phyloP scores from a whole-genome alignment of 2,329 filamentous ascomycete species.

The Sclerotinia spermophila region DNA sequence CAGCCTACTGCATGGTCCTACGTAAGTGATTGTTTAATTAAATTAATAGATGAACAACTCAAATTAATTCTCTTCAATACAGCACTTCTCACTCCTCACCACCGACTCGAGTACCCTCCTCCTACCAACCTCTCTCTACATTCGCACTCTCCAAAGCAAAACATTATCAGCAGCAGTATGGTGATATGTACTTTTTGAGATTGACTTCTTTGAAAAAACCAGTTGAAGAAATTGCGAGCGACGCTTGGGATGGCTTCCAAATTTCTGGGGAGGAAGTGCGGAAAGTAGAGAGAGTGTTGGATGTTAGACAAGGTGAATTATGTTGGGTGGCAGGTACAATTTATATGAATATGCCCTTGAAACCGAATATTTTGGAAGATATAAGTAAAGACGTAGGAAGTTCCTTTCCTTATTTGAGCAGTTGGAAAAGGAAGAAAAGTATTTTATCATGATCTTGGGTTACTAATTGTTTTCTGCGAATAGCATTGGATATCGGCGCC shows the following conservation, averaged over 20 bases:
- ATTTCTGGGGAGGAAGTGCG: constrained; percentile 73
- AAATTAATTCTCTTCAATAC: background rate
- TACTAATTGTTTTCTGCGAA: background rate
- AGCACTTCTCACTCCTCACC: constrained; percentile 8
- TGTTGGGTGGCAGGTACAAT: constrained; percentile 95
- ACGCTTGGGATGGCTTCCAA: constrained; percentile 74
- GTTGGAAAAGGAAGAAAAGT: background rate
- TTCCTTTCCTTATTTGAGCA: background rate
- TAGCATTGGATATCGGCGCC: constrained; percentile 88
- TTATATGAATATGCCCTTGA: constrained; percentile 95
- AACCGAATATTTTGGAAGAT: constrained; percentile 94
- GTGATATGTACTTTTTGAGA: constrained; percentile 95
- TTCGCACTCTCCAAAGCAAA: constrained; percentile 68
- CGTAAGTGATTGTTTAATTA: background rate
- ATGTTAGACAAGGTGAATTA: constrained; percentile 90
- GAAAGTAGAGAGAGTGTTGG: constrained; percentile 81
- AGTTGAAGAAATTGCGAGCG: constrained; percentile 69
- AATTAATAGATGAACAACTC: background rate
- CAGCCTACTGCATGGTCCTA: constrained; percentile 11
- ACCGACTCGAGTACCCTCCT: constrained; percentile 39
- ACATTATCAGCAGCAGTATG: constrained; percentile 92
- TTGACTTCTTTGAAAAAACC: constrained; percentile 81
- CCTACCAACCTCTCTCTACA: constrained; percentile 71
- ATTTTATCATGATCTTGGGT: background rate
- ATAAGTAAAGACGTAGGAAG: constrained; percentile 78